These are phyloP conservation scores for Venturia effusa DNA, from an alignment of 2,329 filamentous ascomycete genomes.

Conservation along the genomic window DNA sequence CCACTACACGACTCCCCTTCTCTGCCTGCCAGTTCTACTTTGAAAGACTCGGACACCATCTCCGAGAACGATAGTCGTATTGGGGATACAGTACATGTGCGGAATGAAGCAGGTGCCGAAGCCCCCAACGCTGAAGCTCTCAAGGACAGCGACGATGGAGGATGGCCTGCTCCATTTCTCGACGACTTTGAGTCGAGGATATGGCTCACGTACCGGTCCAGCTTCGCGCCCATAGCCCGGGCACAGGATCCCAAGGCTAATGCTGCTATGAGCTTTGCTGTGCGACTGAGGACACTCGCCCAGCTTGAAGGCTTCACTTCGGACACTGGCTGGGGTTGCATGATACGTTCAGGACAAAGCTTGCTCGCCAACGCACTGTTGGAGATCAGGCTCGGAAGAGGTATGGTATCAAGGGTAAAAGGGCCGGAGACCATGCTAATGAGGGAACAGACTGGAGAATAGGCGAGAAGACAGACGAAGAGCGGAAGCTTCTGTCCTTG, in stretches of 20 bases:
- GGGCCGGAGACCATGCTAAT: neutral
- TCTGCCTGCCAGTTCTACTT: neutral
- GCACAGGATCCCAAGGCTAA: constrained; percentile 62
- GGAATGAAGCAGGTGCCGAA: constrained; percentile 7
- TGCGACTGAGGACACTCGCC: constrained; percentile 68
- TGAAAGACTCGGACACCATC: neutral
- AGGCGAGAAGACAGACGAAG: constrained; percentile 45
- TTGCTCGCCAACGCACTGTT: constrained; percentile 77
- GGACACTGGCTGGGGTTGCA: constrained; percentile 95
- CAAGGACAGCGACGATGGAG: constrained; percentile 28
- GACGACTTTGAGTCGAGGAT: constrained; percentile 87
- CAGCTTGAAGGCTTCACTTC: constrained; percentile 78
- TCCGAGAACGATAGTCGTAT: constrained; percentile 7
- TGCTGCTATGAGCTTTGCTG: constrained; percentile 66
- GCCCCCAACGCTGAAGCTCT: constrained; percentile 1
- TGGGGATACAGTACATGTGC: constrained; percentile 2
- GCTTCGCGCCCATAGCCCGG: constrained; percentile 72
- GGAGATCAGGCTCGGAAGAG: constrained; percentile 64
- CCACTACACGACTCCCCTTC: constrained; percentile 3
- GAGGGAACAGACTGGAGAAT: constrained; percentile 58
- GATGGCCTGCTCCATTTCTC: constrained; percentile 78
- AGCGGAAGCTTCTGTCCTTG: constrained; percentile 61
- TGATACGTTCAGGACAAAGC: constrained; percentile 94
- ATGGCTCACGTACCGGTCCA: constrained; percentile 93
- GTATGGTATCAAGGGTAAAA: constrained; percentile 33